Base-by-base conservation (phyloP, 345 rosid genomes). In the Bruguiera sexangula region DNA sequence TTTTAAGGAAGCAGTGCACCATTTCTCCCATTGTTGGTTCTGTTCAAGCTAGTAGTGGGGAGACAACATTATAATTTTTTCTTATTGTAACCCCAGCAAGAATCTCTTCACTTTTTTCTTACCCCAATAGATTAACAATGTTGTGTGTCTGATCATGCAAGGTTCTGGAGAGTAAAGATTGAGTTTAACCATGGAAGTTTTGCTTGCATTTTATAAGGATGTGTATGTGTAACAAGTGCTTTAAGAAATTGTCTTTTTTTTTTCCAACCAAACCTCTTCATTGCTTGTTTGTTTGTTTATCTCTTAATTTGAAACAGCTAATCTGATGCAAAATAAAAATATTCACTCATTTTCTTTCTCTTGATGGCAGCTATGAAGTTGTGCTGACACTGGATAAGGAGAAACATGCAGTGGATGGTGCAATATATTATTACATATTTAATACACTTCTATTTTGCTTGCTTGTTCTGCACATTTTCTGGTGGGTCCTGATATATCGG, bases 401-500 rank as follows among this genome's bases (percentile, higher is more conserved):
- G 8, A 77, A 64, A 55, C 77, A 77, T 11, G 32, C 21, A 27
- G 20, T 63, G 37, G 77, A 72, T 4, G 81, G 81, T 69, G 77
- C 81, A 53, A 73, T 77, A 29, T 68, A 30, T 60, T 77, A 77
- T 53, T 77, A 77, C 46, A 65, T 60, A 65, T 65, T 77, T 69
- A 77, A 77, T 30, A 55, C 76, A 31, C 81, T 77, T 55, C 77
- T 77, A 6, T 73, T 34, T 65, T 69, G 81, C 69, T 67, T 77
- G 52, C 81, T 77, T 39, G 71, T 73, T 63, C 81, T 77, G 22
- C 77, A 77, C 65, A 65, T 77, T 63, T 77, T 73, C 66, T 77
- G 81, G 81, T 77, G 81, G 81, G 77, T 77, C 70, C 66, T 77
- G 58, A 77, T 77, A 21, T 77, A 69, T 26, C 76, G 77, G 77